phyloP scores from a whole-genome alignment of 805 yeast species.

The Nakazawaea wyomingensis region DNA sequence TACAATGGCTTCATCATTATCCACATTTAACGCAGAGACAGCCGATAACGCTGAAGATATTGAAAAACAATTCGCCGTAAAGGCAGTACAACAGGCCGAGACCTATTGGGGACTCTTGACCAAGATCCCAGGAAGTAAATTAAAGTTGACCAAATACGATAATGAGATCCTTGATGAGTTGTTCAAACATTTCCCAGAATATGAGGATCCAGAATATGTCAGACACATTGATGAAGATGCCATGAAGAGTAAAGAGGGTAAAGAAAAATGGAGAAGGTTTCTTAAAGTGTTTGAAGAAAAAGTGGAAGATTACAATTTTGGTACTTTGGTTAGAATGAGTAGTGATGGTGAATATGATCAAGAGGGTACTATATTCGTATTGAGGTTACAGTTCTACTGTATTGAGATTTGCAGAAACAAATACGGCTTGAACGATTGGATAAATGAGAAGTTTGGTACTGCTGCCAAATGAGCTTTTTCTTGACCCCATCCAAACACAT shows the following conservation, averaged over 20 bases:
- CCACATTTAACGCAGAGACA: slow-evolving; percentile 72
- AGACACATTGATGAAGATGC: slow-evolving; percentile 65
- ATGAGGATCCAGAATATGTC: slow-evolving; percentile 51
- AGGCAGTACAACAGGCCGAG: slow-evolving; percentile 93
- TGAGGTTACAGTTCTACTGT: slow-evolving; percentile 92
- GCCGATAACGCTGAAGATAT: slow-evolving; percentile 95
- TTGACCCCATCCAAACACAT: no score
- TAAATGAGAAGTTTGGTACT: slow-evolving; percentile 27
- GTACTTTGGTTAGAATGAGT: slow-evolving; percentile 82
- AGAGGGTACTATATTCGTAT: slow-evolving; percentile 80
- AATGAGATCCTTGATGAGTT: slow-evolving; percentile 62
- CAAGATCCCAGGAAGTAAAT: slow-evolving; percentile 70
- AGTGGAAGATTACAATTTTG: slow-evolving; percentile 91
- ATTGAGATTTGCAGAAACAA: slow-evolving; percentile 92
- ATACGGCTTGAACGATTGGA: slow-evolving; percentile 90
- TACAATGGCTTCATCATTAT: no score
- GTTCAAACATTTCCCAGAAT: slow-evolving; percentile 84
- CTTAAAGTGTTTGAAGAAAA: slow-evolving; percentile 74
- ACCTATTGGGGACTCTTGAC: slow-evolving; percentile 83
- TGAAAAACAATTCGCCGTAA: slow-evolving; percentile 96
- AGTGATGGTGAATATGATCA: slow-evolving; percentile 72
- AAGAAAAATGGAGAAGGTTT: slow-evolving; percentile 86
- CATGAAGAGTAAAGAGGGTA: slow-evolving; percentile 75
- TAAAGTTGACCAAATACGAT: slow-evolving; percentile 68
- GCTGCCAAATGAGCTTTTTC: background rate